Conservation (phyloP, 176 grass and related monocot species). For the Hsuehochloa calcarea region DNA sequence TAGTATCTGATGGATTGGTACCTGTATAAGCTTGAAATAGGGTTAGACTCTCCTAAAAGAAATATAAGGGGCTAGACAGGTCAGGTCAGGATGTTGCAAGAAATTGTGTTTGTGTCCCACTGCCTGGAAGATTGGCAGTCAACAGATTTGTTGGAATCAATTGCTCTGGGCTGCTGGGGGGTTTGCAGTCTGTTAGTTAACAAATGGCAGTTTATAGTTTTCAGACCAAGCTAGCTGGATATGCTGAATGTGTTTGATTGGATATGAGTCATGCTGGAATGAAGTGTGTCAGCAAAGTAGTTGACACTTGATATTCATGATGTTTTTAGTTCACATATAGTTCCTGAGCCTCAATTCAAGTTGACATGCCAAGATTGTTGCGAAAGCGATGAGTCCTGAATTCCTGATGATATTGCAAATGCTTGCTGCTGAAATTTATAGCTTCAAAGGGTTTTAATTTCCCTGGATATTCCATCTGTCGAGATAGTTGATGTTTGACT, state of each 20-base stretch:
- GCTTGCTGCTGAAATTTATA: not conserved
- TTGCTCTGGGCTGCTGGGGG: not conserved
- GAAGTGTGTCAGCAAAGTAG: not conserved
- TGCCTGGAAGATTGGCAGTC: not conserved
- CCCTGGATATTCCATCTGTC: not conserved
- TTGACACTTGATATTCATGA: not conserved
- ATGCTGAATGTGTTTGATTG: not conserved
- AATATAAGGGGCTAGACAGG: not conserved
- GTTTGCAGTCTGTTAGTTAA: not conserved
- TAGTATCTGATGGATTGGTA: not conserved
- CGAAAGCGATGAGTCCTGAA: not conserved
- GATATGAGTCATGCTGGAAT: not conserved
- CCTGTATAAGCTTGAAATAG: not conserved
- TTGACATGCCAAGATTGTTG: conserved; percentile 3
- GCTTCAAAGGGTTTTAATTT: not conserved
- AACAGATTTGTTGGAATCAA: not conserved
- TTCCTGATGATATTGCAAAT: not conserved
- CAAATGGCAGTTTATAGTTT: not conserved
- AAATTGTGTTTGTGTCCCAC: not conserved
- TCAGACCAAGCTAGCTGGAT: not conserved
- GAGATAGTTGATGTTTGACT: not conserved
- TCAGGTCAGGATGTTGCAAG: not conserved
- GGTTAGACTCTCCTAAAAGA: not conserved
- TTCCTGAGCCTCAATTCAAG: not conserved
- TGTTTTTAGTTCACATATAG: not conserved